Percentiles rank a stretch among this genome's conserved stretches.
Conservation (phyloP, 306 rosid genomes). For the Abrus precatorius region DNA sequence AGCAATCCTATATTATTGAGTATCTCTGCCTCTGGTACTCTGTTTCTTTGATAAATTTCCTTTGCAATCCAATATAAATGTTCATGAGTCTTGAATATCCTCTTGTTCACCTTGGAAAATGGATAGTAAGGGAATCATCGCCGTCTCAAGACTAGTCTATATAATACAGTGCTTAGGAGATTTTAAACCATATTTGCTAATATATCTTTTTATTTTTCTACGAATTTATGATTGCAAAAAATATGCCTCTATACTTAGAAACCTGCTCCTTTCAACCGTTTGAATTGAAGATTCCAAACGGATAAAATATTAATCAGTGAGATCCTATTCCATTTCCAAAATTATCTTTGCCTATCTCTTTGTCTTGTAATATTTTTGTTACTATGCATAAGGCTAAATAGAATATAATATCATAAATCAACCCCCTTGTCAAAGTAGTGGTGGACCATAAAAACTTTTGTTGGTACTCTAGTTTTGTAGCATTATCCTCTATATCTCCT, state of each 20-base stretch:
- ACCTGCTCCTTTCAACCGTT: too few species aligned
- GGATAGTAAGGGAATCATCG: too few species aligned
- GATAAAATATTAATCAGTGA: not conserved
- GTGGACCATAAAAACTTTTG: not conserved
- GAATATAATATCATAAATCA: not conserved
- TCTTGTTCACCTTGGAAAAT: not conserved
- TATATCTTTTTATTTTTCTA: too few species aligned
- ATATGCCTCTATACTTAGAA: too few species aligned
- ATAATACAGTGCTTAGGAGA: too few species aligned
- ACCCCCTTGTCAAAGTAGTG: not conserved
- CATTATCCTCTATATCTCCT: slow-evolving; percentile 4
- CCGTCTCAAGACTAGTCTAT: too few species aligned
- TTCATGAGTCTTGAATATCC: not conserved
- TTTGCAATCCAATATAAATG: not conserved
- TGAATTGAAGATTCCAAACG: too few species aligned
- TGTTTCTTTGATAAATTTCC: not conserved
- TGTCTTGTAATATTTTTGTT: not conserved
- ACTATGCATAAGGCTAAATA: not conserved
- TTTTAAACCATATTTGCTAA: too few species aligned
- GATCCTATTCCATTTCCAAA: slow-evolving; percentile 10
- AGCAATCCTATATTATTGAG: not conserved
- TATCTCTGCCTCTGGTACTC: not conserved
- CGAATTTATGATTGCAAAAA: too few species aligned
- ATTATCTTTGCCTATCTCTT: not conserved
- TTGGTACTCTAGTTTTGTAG: not conserved